Percentiles rank a stretch among this genome's conserved stretches.
These are phyloP conservation scores for Fagus crenata DNA, from an alignment of 306 rosid genomes.

Conservation along the genomic window DNA sequence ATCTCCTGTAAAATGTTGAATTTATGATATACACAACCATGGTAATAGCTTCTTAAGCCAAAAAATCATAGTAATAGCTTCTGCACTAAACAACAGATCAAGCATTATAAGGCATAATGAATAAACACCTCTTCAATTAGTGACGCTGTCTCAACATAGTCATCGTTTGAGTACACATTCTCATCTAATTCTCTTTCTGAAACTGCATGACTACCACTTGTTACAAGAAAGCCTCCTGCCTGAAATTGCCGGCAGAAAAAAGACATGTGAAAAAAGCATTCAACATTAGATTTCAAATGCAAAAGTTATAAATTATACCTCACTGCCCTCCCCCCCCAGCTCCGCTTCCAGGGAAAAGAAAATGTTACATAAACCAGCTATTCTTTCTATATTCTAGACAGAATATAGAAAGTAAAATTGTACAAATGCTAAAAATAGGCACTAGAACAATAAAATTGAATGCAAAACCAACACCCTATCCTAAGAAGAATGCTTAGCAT, in stretches of 20 bases:
- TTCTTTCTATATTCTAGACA: background rate
- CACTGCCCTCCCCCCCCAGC: no score
- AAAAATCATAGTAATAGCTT: slow-evolving; percentile 24
- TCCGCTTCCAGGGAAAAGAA: no score
- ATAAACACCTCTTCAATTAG: slow-evolving; percentile 78
- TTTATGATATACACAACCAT: slow-evolving; percentile 29
- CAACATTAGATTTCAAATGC: slow-evolving; percentile 5
- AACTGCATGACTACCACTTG: slow-evolving; percentile 61
- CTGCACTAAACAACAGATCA: slow-evolving; percentile 12
- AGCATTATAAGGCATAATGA: slow-evolving; percentile 17
- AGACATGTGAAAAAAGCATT: slow-evolving; percentile 14
- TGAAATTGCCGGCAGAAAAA: slow-evolving; percentile 44
- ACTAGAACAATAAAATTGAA: background rate
- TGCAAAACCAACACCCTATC: background rate
- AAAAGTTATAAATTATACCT: background rate
- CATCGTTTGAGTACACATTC: slow-evolving; percentile 65
- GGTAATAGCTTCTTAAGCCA: background rate
- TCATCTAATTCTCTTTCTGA: slow-evolving; percentile 76
- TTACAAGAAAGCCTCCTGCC: slow-evolving; percentile 83
- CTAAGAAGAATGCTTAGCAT: background rate
- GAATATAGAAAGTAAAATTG: slow-evolving; percentile 10
- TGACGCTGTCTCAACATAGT: slow-evolving; percentile 60
- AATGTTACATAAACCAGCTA: slow-evolving; percentile 1
- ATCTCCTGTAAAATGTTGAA: slow-evolving; percentile 60
- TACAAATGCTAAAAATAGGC: slow-evolving; percentile 11